Conservation (phyloP, 768 basidiomycete genomes). For the Mycena venus region DNA sequence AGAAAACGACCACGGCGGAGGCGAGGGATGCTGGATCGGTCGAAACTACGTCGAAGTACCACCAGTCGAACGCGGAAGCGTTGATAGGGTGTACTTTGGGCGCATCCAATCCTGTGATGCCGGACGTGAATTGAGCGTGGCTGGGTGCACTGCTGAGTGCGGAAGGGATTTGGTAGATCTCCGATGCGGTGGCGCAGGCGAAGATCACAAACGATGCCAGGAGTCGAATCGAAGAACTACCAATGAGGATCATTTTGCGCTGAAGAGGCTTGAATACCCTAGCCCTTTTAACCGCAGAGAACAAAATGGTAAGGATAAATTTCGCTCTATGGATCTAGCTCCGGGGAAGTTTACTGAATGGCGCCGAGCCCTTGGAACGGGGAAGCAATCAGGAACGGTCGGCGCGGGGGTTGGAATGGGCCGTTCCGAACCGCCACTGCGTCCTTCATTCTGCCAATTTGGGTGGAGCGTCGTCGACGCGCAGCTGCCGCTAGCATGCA, state of each 20-base stretch:
- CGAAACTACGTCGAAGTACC: not conserved
- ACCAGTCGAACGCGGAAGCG: no score
- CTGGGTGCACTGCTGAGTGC: not conserved
- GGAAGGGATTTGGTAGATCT: not conserved
- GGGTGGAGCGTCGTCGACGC: no score
- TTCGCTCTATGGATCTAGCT: not conserved
- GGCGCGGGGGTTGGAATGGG: no score
- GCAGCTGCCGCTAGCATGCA: not conserved
- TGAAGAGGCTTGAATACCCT: no score
- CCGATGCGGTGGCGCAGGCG: not conserved
- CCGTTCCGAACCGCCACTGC: no score
- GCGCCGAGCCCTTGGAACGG: no score
- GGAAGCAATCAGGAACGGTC: no score
- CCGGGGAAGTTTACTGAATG: not conserved
- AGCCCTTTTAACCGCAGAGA: no score
- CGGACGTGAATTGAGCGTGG: not conserved
- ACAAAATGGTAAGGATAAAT: not conserved
- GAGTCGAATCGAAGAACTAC: not conserved
- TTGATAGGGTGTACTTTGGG: no score
- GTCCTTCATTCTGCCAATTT: no score
- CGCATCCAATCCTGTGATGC: no score
- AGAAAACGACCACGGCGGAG: not conserved
- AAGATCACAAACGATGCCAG: not conserved
- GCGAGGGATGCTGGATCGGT: not conserved
- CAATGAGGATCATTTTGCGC: not conserved